phyloP scores from a whole-genome alignment of 129 eudicot species.

The Mikania micrantha region DNA sequence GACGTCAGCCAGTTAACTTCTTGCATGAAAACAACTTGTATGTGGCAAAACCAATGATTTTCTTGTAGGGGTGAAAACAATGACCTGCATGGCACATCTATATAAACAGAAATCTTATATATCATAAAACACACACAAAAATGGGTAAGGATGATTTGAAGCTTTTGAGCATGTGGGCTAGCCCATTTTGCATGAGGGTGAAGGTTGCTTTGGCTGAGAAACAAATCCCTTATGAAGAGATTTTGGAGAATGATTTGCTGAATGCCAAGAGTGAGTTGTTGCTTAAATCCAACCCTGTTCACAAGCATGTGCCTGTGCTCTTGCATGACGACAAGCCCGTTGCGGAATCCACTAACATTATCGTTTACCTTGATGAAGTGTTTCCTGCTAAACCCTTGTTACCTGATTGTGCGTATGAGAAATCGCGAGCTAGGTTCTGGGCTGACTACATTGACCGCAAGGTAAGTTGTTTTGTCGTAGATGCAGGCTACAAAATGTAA shows the following conservation, averaged over 20 bases:
- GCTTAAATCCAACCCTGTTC: constrained; percentile 53
- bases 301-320: constrained; percentile 61
- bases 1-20: constrained; percentile 9
- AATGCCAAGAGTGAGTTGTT: constrained; percentile 64
- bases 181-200: constrained; percentile 65
- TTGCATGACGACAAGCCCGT: constrained; percentile 50
- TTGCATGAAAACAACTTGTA: constrained; percentile 10
- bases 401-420: constrained; percentile 40
- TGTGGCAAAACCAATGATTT: constrained; percentile 30
- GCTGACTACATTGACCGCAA: constrained; percentile 66
- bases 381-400: constrained; percentile 48
- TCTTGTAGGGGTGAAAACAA: constrained; percentile 19
- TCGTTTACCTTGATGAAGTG: constrained; percentile 58
- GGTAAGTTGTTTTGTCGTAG: constrained; percentile 25
- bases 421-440: constrained; percentile 60
- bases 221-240: constrained; percentile 44
- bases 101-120: constrained; percentile 12
- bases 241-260: constrained; percentile 48
- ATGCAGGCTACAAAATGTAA: neutral
- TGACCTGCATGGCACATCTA: constrained; percentile 6
- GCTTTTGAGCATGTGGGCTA: constrained; percentile 59
- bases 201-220: constrained; percentile 62
- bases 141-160: constrained; percentile 45
- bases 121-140: constrained; percentile 1
- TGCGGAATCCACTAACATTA: constrained; percentile 58